Evolutionary conservation across 129 eudicot species (phyloP), one percentile per base, ranked within the genome.

Genomic region (Lactuca sativa): DNA sequence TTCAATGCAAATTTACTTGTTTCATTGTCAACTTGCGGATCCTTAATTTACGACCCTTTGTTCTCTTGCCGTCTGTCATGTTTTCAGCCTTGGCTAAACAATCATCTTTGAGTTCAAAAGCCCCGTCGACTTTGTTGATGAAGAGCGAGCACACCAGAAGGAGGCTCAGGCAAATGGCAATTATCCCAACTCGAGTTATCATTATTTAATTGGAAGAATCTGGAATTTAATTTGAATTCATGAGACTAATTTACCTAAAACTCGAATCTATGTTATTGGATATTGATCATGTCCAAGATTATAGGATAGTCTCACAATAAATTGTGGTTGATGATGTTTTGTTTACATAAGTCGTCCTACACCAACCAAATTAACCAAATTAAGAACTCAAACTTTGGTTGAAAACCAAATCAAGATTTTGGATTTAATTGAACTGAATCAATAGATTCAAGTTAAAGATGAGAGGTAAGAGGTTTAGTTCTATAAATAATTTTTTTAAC

Each of bases 101-200:
- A 47, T 47, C n/a, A 47, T 47, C 52, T 10, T 47, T 47, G n/a
- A 47, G 4, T 11, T n/a, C 52, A 1, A 47, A 47, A 47, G 52
- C 52, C 2, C 52, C 52, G 1, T 47, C 52, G 52, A 11, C 52
- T 47, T 47, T 47, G 52, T 47, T 11, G n/a, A 47, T 47, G 5
- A 47, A 47, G n/a, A 47, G n/a, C n/a, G 52, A 47, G 52, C 52
- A 47, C 52, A 47, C 52, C 52, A 47, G n/a, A 47, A 47, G 52
- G 52, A 47, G 52, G 52, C 52, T 47, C n/a, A 47, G 2, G 52
- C 52, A 47, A 47, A 47, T 47, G 0, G 52, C 52, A 10, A 47
- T 47, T 11, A 47, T 47, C 52, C 52, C 52, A 11, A 47, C 2
- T 47, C 52, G 52, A 12, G 52, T 47, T 47, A 47, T 47, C 52